Conservation (phyloP, 176 grass and related monocot species). For the Musa acuminata region DNA sequence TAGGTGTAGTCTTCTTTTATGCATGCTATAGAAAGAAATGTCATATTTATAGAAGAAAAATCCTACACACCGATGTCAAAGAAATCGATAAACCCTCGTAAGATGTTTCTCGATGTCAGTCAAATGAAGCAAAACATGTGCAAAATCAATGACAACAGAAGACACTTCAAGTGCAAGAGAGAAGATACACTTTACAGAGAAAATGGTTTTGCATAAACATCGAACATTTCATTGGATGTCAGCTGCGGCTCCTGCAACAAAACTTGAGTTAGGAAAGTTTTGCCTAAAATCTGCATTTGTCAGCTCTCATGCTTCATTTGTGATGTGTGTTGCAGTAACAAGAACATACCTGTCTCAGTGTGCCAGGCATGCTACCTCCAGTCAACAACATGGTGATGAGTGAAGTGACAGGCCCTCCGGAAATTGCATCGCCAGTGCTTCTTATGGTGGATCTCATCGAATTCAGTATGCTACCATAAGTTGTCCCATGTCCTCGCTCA, state of each 20-base stretch:
- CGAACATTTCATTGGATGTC: conserved; percentile 48
- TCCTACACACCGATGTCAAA: not conserved
- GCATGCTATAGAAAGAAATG: no score
- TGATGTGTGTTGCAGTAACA: no score
- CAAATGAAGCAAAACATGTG: not conserved
- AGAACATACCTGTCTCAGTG: conserved; percentile 59
- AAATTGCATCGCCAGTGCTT: conserved; percentile 39
- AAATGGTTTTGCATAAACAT: conserved; percentile 84
- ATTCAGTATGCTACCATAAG: conserved; percentile 78
- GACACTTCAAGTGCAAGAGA: not conserved
- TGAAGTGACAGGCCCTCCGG: conserved; percentile 37
- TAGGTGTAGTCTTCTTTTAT: no score
- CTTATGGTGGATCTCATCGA: conserved; percentile 80
- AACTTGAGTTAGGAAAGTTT: not conserved
- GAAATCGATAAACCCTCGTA: not conserved
- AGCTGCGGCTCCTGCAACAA: conserved; percentile 78
- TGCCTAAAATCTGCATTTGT: not conserved
- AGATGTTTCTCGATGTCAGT: not conserved
- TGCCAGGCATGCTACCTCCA: conserved; percentile 46
- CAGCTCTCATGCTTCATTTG: no score
- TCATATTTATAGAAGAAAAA: no score
- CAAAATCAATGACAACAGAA: not conserved
- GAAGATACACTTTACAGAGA: conserved; percentile 33
- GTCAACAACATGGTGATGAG: conserved; percentile 75
- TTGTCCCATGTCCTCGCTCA: conserved; percentile 50